Base-by-base conservation (phyloP, 345 rosid genomes). In the Boechera divaricarpa region DNA sequence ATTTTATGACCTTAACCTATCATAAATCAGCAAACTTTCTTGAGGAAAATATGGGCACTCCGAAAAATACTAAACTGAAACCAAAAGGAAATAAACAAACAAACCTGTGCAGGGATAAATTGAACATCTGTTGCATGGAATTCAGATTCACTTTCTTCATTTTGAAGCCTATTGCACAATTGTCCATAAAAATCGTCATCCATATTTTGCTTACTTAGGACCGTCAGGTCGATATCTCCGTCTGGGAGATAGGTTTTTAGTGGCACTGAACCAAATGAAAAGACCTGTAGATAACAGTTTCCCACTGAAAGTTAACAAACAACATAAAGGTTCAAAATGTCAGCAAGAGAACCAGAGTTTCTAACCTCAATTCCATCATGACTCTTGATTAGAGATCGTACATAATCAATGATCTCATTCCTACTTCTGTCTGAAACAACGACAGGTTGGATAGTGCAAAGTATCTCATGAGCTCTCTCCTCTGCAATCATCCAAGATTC, bases 211-310 rank as follows among this genome's bases (percentile, higher is more conserved):
- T 82, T 82, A 67, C 88, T 81, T 39, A 90, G 77, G 26, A 83
- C 86, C 13, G 97, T 94, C 81, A 94, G 81, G 82, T 94, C 98
- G 33, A 94, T 91, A 84, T 94, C 98, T 55, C 98, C 98, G 57
- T 94, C 98, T 3, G 97, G 97, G 45, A 94, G 92, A 82, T 88
- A 94, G 0, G 97, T 87, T 82, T 89, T 91, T 45, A 94, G 55
- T 10, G 97, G 97, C 70, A 94, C 93, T 0, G 93, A 90, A 48
- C 96, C 96, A 86, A 85, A 88, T 48, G 90, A 77, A 76, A 87
- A 87, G 38, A 88, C 89, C 98, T 93, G 73, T 21, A 57, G 63
- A 59, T 47, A 52, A 45, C 38, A 64, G 33, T 1, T 10, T 42
- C 9, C 10, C 33, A n/a, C n/a, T 24, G 1, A 69, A 61, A 63